These are phyloP conservation scores for Chrysanthemum makinoi DNA, from an alignment of 129 eudicot species.

Conservation along the genomic window DNA sequence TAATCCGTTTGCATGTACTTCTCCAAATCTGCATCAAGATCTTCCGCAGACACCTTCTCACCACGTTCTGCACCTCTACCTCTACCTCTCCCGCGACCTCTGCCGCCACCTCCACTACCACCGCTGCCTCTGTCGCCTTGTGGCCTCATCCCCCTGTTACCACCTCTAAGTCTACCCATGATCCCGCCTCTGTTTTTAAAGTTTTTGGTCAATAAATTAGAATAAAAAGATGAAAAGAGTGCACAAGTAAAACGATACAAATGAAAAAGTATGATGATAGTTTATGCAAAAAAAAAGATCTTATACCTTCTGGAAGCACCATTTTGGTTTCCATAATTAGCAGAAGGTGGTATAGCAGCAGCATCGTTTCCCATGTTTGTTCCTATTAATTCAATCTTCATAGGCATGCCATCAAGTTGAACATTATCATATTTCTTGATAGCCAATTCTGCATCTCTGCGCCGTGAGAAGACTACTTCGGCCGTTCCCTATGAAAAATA, in stretches of 20 bases:
- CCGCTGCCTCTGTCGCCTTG: conserved; percentile 26
- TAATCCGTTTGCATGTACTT: conserved; percentile 54
- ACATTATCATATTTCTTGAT: conserved; percentile 51
- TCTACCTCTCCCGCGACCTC: conserved; percentile 36
- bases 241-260: no score
- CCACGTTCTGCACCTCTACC: conserved; percentile 34
- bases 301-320: conserved; percentile 43
- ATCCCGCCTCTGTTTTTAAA: conserved; percentile 41
- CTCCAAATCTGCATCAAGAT: conserved; percentile 66
- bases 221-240: not conserved
- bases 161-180: conserved; percentile 41
- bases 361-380: conserved; percentile 33
- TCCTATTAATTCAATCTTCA: conserved; percentile 48
- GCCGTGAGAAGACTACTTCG: conserved; percentile 50
- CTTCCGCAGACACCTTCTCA: conserved; percentile 47
- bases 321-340: conserved; percentile 29
- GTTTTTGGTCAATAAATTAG: not conserved
- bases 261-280: not conserved
- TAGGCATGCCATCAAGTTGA: conserved; percentile 57
- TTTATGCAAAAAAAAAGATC: no score
- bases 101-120: conserved; percentile 16
- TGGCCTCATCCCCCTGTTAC: conserved; percentile 30
- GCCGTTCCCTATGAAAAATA: conserved; percentile 48
- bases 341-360: conserved; percentile 9
- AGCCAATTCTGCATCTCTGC: conserved; percentile 55